Conservation (phyloP, 257 asterid genomes). For the Mitragyna speciosa region DNA sequence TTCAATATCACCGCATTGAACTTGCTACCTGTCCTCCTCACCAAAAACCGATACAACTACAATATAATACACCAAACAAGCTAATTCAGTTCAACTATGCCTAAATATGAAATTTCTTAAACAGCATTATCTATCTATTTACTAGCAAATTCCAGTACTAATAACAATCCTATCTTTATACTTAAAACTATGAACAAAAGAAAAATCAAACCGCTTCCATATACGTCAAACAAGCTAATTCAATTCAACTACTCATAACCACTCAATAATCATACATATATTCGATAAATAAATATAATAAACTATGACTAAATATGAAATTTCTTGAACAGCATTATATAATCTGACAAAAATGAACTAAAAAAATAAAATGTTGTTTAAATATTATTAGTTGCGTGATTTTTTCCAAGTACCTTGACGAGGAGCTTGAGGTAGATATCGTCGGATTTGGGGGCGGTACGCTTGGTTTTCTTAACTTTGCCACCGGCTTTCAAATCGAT, state of each 20-base stretch:
- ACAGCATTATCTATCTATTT: no score
- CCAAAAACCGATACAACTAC: conserved; percentile 40
- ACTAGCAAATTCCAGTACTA: no score
- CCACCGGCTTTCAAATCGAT: conserved; percentile 51
- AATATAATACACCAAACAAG: neutral
- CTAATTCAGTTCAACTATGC: neutral
- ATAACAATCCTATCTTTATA: no score
- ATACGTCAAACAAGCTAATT: neutral
- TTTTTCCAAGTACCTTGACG: conserved; percentile 29
- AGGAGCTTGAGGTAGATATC: conserved; percentile 48
- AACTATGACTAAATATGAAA: neutral
- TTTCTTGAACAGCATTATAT: neutral
- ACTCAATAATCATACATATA: neutral
- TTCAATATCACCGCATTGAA: conserved; percentile 42
- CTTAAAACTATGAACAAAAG: no score
- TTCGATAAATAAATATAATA: neutral
- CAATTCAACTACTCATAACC: neutral
- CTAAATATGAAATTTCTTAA: no score
- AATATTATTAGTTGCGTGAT: no score
- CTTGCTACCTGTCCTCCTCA: conserved; percentile 41
- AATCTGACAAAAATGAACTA: no score
- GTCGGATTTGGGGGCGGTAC: conserved; percentile 43
- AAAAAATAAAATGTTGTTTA: no score
- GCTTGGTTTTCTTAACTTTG: conserved; percentile 37
- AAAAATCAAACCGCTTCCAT: conserved; percentile 20